Base-by-base conservation (phyloP, 2,329 filamentous ascomycete species). In the Arthrobotrys pseudoclavata region DNA sequence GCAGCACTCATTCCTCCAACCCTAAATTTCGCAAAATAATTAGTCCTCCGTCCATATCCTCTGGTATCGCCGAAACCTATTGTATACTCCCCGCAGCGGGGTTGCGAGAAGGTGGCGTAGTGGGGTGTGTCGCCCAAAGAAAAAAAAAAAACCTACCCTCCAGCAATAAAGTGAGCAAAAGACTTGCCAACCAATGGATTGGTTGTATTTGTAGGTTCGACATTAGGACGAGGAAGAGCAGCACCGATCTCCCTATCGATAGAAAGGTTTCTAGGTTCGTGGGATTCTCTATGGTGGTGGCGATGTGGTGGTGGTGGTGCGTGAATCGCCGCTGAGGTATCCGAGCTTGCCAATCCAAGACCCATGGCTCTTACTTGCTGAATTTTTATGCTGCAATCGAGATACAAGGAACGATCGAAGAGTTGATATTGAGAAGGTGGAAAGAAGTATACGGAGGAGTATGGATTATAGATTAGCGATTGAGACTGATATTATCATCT, bases 101-200 rank as follows among this genome's bases (percentile, higher is more conserved):
- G 37, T 45, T 24, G 20, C 1, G 22, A n/a, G 18, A 52, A 29
- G 10, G 45, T 47, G 42, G 34, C 52, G 37, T 61, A 47, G 47
- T 75, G 57, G 60, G 47, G 71, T 52, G 74, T 29, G 42, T 22
- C 40, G 76, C 64, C 20, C 24, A 20, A 57, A 62, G 9, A n/a
- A 31, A 29, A 52, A 18, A 53, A 45, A 40, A 67, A 34, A 76
- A 86, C 88, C 82, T 88, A 96, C 93, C 90, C 94, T 87, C 94
- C 94, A 68, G 94, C 94, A 74, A 97, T 88, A 82, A 97, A 91
- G 86, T 97, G 94, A 79, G 94, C 92, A 92, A 93, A 97, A 84
- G 93, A 94, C 84, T 94, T 94, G 81, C 83, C 85, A 83, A 69
- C 69, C 66, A 72, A 63, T 24, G 64, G 72, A 60, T 78, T 79